phyloP scores from a whole-genome alignment of 805 yeast species.

The Suhomyces sp. region DNA sequence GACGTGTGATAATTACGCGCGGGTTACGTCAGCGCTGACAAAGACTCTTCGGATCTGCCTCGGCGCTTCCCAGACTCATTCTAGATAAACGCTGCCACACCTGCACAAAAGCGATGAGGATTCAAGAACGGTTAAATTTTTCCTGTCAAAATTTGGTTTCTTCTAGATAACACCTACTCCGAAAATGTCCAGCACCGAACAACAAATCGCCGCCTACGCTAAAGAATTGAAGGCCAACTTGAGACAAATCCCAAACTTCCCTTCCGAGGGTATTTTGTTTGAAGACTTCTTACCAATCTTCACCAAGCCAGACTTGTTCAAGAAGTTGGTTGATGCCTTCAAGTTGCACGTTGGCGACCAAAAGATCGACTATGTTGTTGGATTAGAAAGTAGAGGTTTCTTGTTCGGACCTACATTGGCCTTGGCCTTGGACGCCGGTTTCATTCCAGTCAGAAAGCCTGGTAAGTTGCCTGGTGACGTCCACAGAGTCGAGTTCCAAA shows the following conservation, averaged over 20 bases:
- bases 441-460: slow-evolving; percentile 91
- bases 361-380: slow-evolving; percentile 84
- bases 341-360: slow-evolving; percentile 63
- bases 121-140: background rate
- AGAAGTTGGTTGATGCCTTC: slow-evolving; percentile 77
- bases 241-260: slow-evolving; percentile 88
- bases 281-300: slow-evolving; percentile 97
- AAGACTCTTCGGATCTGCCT: background rate
- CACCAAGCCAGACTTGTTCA: slow-evolving; percentile 75
- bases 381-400: slow-evolving; percentile 96
- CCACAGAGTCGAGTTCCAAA: slow-evolving; percentile 66
- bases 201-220: slow-evolving; percentile 31
- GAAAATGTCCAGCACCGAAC: slow-evolving; percentile 4
- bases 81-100: background rate
- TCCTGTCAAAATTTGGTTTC: background rate
- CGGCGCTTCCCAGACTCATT: background rate
- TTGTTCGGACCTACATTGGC: slow-evolving; percentile 96
- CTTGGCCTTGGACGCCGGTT: slow-evolving; percentile 81
- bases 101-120: background rate
- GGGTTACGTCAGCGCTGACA: background rate
- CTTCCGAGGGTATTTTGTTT: slow-evolving; percentile 85
- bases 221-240: slow-evolving; percentile 35
- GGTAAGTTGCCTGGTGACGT: slow-evolving; percentile 93
- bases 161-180: background rate
- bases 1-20: background rate